Percentiles rank a stretch among this genome's conserved stretches.
Evolutionary conservation across 1,139 yeast species (phyloP).

Genomic region (Yamadazyma jaroonii): DNA sequence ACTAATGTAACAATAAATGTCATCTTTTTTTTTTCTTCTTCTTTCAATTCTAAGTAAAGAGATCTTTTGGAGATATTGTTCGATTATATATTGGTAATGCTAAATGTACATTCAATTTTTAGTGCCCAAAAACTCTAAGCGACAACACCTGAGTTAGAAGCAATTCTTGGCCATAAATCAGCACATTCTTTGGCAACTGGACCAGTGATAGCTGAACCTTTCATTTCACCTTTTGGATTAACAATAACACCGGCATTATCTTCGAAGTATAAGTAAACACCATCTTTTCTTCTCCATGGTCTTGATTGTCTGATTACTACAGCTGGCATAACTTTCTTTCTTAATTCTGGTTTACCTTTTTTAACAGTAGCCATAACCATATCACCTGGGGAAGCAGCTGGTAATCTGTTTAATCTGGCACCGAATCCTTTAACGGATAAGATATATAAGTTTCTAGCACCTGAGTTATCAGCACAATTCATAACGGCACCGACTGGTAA

Average conservation of each 20-base stretch:
- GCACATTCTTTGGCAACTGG: conserved; percentile 99
- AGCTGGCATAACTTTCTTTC: conserved; percentile 99
- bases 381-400: conserved; percentile 99
- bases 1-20: conserved; percentile 1
- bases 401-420: conserved; percentile 99
- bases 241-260: conserved; percentile 99
- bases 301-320: conserved; percentile 98
- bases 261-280: conserved; percentile 99
- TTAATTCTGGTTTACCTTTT: conserved; percentile 99
- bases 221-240: conserved; percentile 99
- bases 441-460: conserved; percentile 99
- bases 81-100: conserved; percentile 10
- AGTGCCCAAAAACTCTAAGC: conserved; percentile 54
- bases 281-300: conserved; percentile 99
- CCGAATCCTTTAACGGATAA: conserved; percentile 99
- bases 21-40: too few species aligned
- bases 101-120: conserved; percentile 7
- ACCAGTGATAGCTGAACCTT: conserved; percentile 99
- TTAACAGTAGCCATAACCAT: conserved; percentile 99
- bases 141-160: conserved; percentile 99
- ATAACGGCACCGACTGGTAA: conserved; percentile 99
- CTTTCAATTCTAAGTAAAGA: too few species aligned
- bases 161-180: conserved; percentile 99
- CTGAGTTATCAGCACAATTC: conserved; percentile 99
- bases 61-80: background rate